Evolutionary conservation across 2,329 filamentous ascomycete species (phyloP).

Genomic region (Pyricularia sp.): DNA sequence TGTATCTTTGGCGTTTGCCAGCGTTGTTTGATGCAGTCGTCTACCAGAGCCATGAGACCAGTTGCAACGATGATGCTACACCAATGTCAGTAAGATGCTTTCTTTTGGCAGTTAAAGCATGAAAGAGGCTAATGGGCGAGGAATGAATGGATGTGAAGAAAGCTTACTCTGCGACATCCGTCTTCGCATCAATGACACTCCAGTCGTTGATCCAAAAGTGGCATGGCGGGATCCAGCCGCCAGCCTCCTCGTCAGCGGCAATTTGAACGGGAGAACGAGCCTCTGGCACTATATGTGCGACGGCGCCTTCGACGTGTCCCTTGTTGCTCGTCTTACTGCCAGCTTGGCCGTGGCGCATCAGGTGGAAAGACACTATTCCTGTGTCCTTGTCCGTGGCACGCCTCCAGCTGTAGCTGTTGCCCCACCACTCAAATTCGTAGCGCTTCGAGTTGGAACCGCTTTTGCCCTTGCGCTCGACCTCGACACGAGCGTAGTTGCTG

Average conservation of each 20-base stretch:
- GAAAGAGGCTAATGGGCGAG: constrained; percentile 14
- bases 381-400: constrained; percentile 57
- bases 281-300: constrained; percentile 80
- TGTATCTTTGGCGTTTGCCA: constrained; percentile 44
- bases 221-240: constrained; percentile 82
- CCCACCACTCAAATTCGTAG: constrained; percentile 95
- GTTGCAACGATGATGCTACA: constrained; percentile 73
- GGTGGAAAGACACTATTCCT: constrained; percentile 62
- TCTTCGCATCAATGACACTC: constrained; percentile 51
- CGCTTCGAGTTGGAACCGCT: constrained; percentile 54
- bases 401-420: constrained; percentile 72
- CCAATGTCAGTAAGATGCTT: background rate
- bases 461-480: constrained; percentile 55
- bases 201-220: constrained; percentile 81
- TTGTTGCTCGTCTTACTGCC: background rate
- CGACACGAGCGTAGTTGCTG: constrained; percentile 90
- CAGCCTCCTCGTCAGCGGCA: constrained; percentile 58
- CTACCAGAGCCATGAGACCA: constrained; percentile 77
- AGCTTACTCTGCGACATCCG: constrained; percentile 76
- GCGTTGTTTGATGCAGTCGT: constrained; percentile 76
- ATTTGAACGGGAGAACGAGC: constrained; percentile 58
- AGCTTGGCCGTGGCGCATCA: constrained; percentile 52
- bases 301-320: constrained; percentile 26
- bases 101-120: constrained; percentile 1
- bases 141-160: constrained; percentile 3